Conservation (phyloP, 73 alveolate genomes). For the Effrenium voratum region DNA sequence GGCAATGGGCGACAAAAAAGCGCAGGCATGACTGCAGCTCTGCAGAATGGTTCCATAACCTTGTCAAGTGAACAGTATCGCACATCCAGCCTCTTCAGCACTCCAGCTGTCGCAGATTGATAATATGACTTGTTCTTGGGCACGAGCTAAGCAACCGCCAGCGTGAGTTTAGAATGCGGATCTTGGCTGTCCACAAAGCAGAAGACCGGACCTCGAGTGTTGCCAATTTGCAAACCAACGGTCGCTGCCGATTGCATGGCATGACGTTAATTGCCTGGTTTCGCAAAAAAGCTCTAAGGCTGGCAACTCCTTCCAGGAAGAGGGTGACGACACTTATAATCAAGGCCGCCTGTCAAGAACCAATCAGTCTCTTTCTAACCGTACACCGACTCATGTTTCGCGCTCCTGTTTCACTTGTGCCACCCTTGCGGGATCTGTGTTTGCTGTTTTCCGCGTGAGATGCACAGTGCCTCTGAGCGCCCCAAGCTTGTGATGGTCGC, state of each 20-base stretch:
- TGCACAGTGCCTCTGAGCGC: slow-evolving; percentile 2
- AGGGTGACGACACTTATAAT: not conserved
- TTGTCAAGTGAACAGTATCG: not conserved
- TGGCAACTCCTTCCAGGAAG: not conserved
- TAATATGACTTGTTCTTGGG: not conserved
- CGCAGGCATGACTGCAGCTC: slow-evolving; percentile 23
- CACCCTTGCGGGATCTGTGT: no score
- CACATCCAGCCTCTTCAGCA: not conserved
- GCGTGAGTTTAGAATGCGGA: not conserved
- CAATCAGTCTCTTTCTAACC: no score
- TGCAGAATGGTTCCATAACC: slow-evolving; percentile 15
- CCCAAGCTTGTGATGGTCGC: slow-evolving; percentile 26
- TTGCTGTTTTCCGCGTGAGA: no score
- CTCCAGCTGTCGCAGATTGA: not conserved
- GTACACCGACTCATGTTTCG: no score
- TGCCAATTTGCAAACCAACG: no score
- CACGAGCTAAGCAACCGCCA: not conserved
- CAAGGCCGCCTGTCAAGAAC: not conserved
- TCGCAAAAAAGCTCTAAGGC: not conserved
- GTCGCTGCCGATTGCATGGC: no score
- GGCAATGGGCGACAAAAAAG: not conserved
- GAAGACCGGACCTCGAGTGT: not conserved
- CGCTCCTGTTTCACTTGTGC: no score
- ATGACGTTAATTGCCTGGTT: no score
- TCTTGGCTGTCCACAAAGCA: slow-evolving; percentile 2